Evolutionary conservation across 805 yeast genomes (phyloP).

Genomic region (Candida silvicultrix): DNA sequence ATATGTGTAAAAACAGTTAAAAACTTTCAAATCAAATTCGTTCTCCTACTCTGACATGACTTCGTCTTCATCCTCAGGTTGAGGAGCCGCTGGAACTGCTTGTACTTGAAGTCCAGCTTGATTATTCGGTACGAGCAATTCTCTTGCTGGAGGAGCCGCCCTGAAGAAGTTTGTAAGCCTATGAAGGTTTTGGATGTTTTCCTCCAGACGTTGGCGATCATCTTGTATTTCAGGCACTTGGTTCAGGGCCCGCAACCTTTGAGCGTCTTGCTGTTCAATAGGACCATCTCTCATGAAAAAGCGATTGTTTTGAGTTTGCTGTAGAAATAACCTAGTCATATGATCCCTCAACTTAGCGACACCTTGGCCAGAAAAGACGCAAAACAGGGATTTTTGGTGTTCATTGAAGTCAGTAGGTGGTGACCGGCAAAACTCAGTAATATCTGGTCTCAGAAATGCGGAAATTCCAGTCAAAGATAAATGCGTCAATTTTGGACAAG

Average conservation of each 20-base stretch:
- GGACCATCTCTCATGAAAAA: neutral
- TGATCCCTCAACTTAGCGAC: conserved; percentile 70
- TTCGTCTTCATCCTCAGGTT: conserved; percentile 1
- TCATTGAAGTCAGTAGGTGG: conserved; percentile 91
- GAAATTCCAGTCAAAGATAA: conserved; percentile 87
- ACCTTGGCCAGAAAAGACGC: conserved; percentile 92
- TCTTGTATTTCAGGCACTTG: neutral
- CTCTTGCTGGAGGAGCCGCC: neutral
- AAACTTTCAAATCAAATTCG: neutral
- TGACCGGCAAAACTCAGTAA: conserved; percentile 80
- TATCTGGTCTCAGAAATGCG: conserved; percentile 82
- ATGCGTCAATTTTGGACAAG: conserved; percentile 85
- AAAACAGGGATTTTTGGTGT: conserved; percentile 77
- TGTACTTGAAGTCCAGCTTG: neutral
- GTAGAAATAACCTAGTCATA: conserved; percentile 34
- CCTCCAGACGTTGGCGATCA: neutral
- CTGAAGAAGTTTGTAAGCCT: neutral
- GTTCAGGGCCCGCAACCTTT: neutral
- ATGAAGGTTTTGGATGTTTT: neutral
- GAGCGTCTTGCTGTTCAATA: neutral
- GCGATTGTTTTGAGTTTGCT: neutral
- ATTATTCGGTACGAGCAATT: neutral
- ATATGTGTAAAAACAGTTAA: neutral
- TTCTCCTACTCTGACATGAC: conserved; percentile 1
- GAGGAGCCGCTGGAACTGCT: neutral